Evolutionary conservation across 2,329 filamentous ascomycete genomes (phyloP).

Genomic region (Diaporthe sp.): DNA sequence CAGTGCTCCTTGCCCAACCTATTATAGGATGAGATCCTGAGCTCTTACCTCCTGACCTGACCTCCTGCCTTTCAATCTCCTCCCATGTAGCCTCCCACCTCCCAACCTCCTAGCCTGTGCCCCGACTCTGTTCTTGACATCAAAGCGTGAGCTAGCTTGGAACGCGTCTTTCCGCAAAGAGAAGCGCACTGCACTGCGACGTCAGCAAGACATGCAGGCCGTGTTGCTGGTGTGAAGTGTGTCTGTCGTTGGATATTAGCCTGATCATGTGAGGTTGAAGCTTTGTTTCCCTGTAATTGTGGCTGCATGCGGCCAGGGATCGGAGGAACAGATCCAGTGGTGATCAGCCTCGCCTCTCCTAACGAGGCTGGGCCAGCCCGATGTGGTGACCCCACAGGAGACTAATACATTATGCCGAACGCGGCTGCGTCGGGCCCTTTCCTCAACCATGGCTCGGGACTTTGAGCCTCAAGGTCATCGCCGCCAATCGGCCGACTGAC

Average conservation of each 20-base stretch:
- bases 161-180: constrained; percentile 3
- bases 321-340: not conserved
- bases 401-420: constrained; percentile 16
- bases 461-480: not conserved
- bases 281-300: not conserved
- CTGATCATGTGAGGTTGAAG: constrained; percentile 12
- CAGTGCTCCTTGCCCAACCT: no score
- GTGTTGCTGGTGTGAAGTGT: not conserved
- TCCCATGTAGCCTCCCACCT: no score
- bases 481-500: not conserved
- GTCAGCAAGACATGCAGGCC: not conserved
- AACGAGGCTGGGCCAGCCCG: constrained; percentile 12
- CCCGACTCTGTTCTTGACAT: constrained; percentile 12
- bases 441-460: not conserved
- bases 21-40: no score
- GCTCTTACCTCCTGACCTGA: no score
- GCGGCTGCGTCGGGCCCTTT: not conserved
- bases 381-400: not conserved
- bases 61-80: no score
- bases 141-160: constrained; percentile 10
- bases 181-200: not conserved
- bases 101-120: not conserved
- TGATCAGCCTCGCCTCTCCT: constrained; percentile 14
- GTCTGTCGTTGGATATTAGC: not conserved
- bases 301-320: constrained; percentile 21